These are phyloP conservation scores for Herpetospermum pedunculosum DNA, from an alignment of 306 rosid genomes.

Conservation along the genomic window DNA sequence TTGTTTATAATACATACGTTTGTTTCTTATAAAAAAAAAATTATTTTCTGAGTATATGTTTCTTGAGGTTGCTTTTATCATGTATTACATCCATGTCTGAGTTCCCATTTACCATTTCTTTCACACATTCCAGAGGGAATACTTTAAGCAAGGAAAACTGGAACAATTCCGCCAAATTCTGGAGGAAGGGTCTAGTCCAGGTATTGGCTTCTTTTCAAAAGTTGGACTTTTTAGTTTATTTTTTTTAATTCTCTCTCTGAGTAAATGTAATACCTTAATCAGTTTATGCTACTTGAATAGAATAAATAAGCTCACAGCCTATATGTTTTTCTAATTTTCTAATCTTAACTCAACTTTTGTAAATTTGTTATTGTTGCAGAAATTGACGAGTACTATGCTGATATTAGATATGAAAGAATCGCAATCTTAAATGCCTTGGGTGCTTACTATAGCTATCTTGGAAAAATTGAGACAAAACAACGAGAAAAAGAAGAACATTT, in stretches of 20 bases:
- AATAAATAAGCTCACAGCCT: not conserved
- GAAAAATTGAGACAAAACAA: conserved; percentile 93
- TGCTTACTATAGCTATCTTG: conserved; percentile 91
- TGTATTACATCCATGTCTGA: not conserved
- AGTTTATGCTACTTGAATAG: not conserved
- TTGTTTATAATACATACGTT: too few relatives aligned
- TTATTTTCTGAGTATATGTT: not conserved
- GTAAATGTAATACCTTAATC: not conserved
- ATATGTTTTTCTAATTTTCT: not conserved
- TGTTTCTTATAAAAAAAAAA: too few relatives aligned
- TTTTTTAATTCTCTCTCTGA: not conserved
- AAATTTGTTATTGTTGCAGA: conserved; percentile 33
- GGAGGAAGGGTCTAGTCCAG: conserved; percentile 96
- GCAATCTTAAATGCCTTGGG: conserved; percentile 95
- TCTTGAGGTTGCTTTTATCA: not conserved
- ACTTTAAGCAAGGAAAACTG: conserved; percentile 87
- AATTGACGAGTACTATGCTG: conserved; percentile 94
- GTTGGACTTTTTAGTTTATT: not conserved
- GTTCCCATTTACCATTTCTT: not conserved
- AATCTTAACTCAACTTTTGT: not conserved
- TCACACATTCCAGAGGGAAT: conserved; percentile 61
- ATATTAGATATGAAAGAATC: conserved; percentile 94
- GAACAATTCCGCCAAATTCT: conserved; percentile 90
- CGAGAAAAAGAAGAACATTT: conserved; percentile 98
- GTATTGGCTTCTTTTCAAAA: conserved; percentile 26